Percentiles rank a stretch among this genome's conserved stretches.
These are phyloP conservation scores for Aspergillus sp. DNA, from an alignment of 2,329 filamentous ascomycete species.

Conservation along the genomic window DNA sequence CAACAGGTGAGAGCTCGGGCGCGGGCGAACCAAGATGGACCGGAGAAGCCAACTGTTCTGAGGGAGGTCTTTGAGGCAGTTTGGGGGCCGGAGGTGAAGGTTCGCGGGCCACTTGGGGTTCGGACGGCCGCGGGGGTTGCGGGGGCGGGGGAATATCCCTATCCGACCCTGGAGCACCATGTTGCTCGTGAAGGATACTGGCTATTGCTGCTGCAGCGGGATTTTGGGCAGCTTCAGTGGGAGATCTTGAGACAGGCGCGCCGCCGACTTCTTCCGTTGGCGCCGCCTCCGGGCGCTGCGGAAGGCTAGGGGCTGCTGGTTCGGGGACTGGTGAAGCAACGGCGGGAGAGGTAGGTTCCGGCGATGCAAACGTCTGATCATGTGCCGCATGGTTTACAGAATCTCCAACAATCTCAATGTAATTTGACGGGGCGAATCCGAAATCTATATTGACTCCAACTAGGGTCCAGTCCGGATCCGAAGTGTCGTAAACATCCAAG, in stretches of 20 bases:
- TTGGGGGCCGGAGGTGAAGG: constrained; percentile 52
- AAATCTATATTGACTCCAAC: constrained; percentile 82
- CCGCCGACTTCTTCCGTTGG: constrained; percentile 29
- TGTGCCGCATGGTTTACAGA: constrained; percentile 39
- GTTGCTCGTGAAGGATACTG: constrained; percentile 43
- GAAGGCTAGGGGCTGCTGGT: constrained; percentile 42
- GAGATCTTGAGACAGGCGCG: constrained; percentile 29
- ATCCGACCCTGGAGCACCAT: constrained; percentile 31
- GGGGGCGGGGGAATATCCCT: constrained; percentile 37
- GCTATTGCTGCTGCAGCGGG: constrained; percentile 61
- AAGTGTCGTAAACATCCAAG: constrained; percentile 81
- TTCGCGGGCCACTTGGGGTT: constrained; percentile 61
- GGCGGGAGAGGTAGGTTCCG: constrained; percentile 19
- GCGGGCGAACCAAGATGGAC: constrained; percentile 57
- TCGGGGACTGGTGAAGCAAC: constrained; percentile 28
- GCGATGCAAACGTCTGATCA: constrained; percentile 39
- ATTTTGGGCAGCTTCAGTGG: constrained; percentile 48
- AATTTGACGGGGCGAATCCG: constrained; percentile 94
- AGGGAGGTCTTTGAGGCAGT: constrained; percentile 63
- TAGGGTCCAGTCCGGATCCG: constrained; percentile 95
- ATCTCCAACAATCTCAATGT: constrained; percentile 71
- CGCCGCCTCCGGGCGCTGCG: constrained; percentile 27
- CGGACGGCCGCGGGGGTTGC: constrained; percentile 56
- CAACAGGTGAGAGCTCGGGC: constrained; percentile 54
- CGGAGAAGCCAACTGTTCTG: constrained; percentile 55